A percentile compares a stretch with the other conserved stretches of the same genome.
These are phyloP conservation scores for Vanderwaltozyma verrucispora DNA, from an alignment of 805 yeast genomes.

Conservation along the genomic window DNA sequence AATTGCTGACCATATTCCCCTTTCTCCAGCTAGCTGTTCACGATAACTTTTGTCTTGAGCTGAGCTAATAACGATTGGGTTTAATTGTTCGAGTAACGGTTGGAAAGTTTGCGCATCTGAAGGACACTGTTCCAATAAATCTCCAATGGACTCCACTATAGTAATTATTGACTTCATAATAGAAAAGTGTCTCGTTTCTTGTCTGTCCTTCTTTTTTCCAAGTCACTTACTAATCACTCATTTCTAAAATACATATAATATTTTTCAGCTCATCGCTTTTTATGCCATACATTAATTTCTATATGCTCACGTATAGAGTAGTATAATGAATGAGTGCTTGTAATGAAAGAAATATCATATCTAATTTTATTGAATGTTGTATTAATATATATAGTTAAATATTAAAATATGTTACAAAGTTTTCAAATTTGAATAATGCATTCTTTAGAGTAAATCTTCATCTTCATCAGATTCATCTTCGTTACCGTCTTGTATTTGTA, in stretches of 20 bases:
- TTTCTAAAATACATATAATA: too few relatives aligned
- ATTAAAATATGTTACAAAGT: neutral
- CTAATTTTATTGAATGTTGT: too few relatives aligned
- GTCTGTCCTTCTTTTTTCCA: too few relatives aligned
- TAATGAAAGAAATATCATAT: too few relatives aligned
- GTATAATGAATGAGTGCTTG: too few relatives aligned
- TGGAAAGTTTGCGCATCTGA: neutral
- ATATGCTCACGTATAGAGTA: too few relatives aligned
- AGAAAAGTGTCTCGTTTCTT: too few relatives aligned
- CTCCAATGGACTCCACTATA: neutral
- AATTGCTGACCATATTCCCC: constrained; percentile 21
- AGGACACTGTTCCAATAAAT: neutral
- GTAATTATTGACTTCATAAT: too few relatives aligned
- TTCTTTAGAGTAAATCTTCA: constrained; percentile 14
- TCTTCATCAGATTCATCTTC: constrained; percentile 23
- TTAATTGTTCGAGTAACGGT: constrained; percentile 4
- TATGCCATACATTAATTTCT: too few relatives aligned
- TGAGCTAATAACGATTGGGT: constrained; percentile 17
- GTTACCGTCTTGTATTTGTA: constrained; percentile 13
- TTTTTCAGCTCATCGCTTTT: too few relatives aligned
- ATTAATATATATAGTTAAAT: too few relatives aligned
- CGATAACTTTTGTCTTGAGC: constrained; percentile 22
- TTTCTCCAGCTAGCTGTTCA: constrained; percentile 12
- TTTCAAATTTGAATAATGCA: neutral
- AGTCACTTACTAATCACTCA: too few relatives aligned